These are phyloP conservation scores for Vicia villosa DNA, from an alignment of 306 rosid species.

Conservation along the genomic window DNA sequence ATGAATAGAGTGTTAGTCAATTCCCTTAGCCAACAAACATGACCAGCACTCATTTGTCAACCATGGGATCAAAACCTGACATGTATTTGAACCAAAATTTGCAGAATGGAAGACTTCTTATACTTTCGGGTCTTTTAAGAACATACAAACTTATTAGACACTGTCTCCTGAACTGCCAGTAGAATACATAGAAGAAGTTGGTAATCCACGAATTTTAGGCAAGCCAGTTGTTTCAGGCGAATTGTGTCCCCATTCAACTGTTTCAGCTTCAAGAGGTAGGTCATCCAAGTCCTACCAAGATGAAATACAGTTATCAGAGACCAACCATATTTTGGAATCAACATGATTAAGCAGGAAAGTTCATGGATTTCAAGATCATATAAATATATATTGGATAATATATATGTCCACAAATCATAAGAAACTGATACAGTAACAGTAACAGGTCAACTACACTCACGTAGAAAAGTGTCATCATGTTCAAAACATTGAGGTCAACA, in stretches of 20 bases:
- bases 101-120: conserved; percentile 60
- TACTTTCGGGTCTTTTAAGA: conserved; percentile 61
- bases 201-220: conserved; percentile 69
- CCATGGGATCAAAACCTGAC: conserved; percentile 51
- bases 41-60: conserved; percentile 42
- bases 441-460: conserved; percentile 9
- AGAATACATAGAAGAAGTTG: conserved; percentile 63
- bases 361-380: conserved; percentile 22
- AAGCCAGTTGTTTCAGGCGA: conserved; percentile 68
- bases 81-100: conserved; percentile 67
- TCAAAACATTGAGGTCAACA: not conserved
- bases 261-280: conserved; percentile 81
- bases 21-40: conserved; percentile 20
- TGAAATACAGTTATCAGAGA: conserved; percentile 30
- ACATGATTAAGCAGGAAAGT: not conserved
- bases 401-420: too few relatives aligned
- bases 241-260: conserved; percentile 79
- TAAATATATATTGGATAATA: not conserved
- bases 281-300: conserved; percentile 82
- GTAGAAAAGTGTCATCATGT: conserved; percentile 18
- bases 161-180: conserved; percentile 47
- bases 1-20: conserved; percentile 33
- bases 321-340: conserved; percentile 20
- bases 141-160: not conserved
- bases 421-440: too few relatives aligned